Conservation (phyloP, 1,284 basidiomycete species). For the Mixia osmundae region DNA sequence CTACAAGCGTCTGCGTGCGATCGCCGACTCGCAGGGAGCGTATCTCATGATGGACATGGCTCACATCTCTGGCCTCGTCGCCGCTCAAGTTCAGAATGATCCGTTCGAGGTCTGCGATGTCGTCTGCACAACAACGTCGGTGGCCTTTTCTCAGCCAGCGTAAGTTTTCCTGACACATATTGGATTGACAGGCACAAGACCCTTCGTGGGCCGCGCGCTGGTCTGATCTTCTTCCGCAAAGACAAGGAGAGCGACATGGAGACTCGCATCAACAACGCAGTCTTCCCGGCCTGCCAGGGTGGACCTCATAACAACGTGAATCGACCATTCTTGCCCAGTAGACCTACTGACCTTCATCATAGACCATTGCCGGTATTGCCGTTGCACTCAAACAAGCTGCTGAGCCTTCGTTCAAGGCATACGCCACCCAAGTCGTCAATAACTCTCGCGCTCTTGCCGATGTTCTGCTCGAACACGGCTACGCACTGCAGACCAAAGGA, state of each 20-base stretch:
- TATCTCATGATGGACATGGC: slow-evolving; percentile 77
- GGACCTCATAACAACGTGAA: slow-evolving; percentile 93
- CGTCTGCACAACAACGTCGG: slow-evolving; percentile 78
- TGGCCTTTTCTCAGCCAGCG: slow-evolving; percentile 5
- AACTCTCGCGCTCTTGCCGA: slow-evolving; percentile 47
- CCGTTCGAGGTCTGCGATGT: slow-evolving; percentile 96
- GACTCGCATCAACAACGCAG: slow-evolving; percentile 87
- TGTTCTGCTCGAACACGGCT: slow-evolving; percentile 41
- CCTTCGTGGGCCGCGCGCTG: slow-evolving; percentile 90
- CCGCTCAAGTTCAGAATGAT: slow-evolving; percentile 71
- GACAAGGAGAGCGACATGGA: slow-evolving; percentile 72
- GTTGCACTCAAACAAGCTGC: slow-evolving; percentile 85
- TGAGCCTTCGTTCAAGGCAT: slow-evolving; percentile 71
- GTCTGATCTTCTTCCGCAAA: slow-evolving; percentile 96
- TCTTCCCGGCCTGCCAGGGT: slow-evolving; percentile 99
- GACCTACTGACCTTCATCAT: slow-evolving; percentile 4
- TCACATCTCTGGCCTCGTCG: slow-evolving; percentile 87
- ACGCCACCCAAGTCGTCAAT: slow-evolving; percentile 81
- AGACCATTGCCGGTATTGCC: slow-evolving; percentile 89
- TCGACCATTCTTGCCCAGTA: slow-evolving; percentile 6
- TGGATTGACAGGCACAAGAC: slow-evolving; percentile 61
- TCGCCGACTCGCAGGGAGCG: slow-evolving; percentile 43
- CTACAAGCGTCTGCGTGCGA: slow-evolving; percentile 56
- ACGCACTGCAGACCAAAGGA: slow-evolving; percentile 90
- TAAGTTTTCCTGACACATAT: background rate